phyloP scores from a whole-genome alignment of 73 alveolate species.

The Tetrahymena elliotti region DNA sequence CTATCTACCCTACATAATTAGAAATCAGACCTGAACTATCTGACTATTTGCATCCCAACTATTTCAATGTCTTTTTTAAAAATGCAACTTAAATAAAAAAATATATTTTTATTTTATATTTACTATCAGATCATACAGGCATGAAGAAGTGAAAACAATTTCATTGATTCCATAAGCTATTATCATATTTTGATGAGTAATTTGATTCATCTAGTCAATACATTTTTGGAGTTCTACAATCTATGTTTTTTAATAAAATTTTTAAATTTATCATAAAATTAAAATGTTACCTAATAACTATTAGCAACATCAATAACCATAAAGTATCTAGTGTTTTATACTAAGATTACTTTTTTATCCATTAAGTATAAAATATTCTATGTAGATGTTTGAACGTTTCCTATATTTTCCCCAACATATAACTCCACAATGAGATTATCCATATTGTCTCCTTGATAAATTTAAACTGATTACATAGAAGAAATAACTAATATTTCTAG shows the following conservation, averaged over 20 bases:
- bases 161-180: background rate
- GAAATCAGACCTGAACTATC: background rate
- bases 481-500: background rate
- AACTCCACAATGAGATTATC: background rate
- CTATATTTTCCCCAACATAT: background rate
- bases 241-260: background rate
- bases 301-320: background rate
- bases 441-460: background rate
- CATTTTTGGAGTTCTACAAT: background rate
- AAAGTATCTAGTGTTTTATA: background rate
- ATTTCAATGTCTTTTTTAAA: background rate
- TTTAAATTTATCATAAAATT: background rate
- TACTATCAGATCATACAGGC: background rate
- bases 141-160: too few relatives aligned
- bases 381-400: background rate
- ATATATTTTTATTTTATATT: too few relatives aligned
- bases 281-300: background rate
- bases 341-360: background rate
- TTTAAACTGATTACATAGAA: background rate
- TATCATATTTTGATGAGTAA: background rate
- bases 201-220: background rate
- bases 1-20: background rate
- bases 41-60: background rate
- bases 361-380: background rate
- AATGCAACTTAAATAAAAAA: too few relatives aligned